Conservation (phyloP, 257 asterid genomes). For the Euphrasia confusa region DNA sequence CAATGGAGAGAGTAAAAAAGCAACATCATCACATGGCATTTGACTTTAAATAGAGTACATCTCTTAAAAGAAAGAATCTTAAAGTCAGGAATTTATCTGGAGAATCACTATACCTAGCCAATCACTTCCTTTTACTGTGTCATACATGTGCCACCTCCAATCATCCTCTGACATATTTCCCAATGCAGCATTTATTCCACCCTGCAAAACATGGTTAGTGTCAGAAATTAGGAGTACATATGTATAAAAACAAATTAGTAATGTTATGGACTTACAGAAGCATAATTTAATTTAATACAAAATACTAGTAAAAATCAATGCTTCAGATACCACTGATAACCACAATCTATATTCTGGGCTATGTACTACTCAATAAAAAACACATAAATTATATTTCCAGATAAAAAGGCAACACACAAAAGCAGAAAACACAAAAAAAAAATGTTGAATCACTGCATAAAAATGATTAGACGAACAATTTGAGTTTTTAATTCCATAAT, state of each 20-base stretch:
- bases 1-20: not conserved
- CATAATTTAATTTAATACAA: not conserved
- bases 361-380: no score
- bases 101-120: conserved; percentile 68
- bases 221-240: conserved; percentile 8
- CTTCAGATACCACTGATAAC: not conserved
- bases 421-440: not conserved
- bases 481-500: not conserved
- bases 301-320: not conserved
- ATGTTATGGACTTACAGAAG: not conserved
- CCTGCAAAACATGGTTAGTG: conserved; percentile 37
- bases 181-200: conserved; percentile 96
- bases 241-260: not conserved
- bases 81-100: not conserved
- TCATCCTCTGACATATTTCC: conserved; percentile 98
- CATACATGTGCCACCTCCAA: conserved; percentile 99
- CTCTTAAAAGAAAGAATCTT: conserved; percentile 6
- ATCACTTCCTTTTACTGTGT: conserved; percentile 95
- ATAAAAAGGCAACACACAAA: not conserved
- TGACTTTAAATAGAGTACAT: conserved; percentile 1
- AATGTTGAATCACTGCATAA: not conserved
- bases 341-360: no score
- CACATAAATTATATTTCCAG: no score
- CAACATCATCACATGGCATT: not conserved
- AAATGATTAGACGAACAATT: not conserved